Evolutionary conservation across 2,329 filamentous ascomycete species (phyloP).

Genomic region (Lanzia echinophila): DNA sequence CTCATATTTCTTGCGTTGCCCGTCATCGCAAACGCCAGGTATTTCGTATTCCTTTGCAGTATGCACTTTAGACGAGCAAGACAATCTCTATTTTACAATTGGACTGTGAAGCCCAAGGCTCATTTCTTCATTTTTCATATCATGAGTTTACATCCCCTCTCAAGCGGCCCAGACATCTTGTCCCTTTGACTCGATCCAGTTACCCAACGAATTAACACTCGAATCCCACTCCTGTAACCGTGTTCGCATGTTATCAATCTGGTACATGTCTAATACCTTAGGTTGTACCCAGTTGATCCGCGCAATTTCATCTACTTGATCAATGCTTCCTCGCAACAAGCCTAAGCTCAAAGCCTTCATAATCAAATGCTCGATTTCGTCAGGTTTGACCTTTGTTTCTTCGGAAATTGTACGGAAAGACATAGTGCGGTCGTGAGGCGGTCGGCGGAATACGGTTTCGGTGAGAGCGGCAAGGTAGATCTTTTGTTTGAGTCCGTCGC

Average conservation of each 20-base stretch:
- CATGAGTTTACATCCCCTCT: constrained; percentile 11
- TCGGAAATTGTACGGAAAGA: constrained; percentile 80
- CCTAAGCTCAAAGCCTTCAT: constrained; percentile 99
- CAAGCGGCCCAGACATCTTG: constrained; percentile 94
- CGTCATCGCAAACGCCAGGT: background rate
- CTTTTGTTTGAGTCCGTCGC: constrained; percentile 86
- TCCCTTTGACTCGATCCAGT: constrained; percentile 91
- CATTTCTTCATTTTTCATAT: constrained; percentile 5
- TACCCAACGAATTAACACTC: constrained; percentile 90
- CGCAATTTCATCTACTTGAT: constrained; percentile 90
- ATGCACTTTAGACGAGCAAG: background rate
- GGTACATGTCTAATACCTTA: constrained; percentile 91
- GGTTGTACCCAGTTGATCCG: constrained; percentile 98
- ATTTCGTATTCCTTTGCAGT: background rate
- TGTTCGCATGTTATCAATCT: constrained; percentile 87
- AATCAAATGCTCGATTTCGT: constrained; percentile 95
- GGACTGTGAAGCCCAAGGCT: background rate
- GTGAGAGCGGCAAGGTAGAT: constrained; percentile 95
- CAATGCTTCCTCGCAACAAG: constrained; percentile 83
- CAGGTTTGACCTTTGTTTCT: constrained; percentile 84
- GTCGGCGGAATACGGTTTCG: constrained; percentile 91
- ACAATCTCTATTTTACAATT: background rate
- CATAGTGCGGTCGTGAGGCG: constrained; percentile 93
- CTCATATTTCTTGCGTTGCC: background rate
- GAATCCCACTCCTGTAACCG: constrained; percentile 90